These are phyloP conservation scores for Wickerhamiella spandovensis DNA, from an alignment of 805 yeast genomes.

Conservation along the genomic window DNA sequence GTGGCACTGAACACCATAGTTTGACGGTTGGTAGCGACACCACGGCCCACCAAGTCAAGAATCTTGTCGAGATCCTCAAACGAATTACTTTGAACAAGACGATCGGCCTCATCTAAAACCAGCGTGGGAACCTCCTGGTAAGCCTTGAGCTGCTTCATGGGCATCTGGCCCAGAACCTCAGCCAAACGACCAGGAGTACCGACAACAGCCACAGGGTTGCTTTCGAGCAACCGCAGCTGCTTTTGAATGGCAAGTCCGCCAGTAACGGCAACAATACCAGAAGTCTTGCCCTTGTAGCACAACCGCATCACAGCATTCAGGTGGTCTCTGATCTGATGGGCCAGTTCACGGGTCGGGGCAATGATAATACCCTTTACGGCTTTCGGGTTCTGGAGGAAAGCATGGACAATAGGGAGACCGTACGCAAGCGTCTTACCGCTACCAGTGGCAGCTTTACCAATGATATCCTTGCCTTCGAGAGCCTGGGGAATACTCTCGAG, in stretches of 20 bases:
- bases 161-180: conserved; percentile 46
- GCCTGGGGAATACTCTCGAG: conserved; percentile 60
- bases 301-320: conserved; percentile 29
- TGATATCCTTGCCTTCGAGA: conserved; percentile 59
- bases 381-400: conserved; percentile 26
- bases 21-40: conserved; percentile 41
- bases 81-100: conserved; percentile 89
- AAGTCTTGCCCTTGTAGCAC: conserved; percentile 9
- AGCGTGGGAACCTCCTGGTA: conserved; percentile 34
- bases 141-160: conserved; percentile 25
- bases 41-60: conserved; percentile 47
- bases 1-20: conserved; percentile 93
- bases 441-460: conserved; percentile 96
- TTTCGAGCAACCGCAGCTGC: conserved; percentile 64
- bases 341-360: conserved; percentile 94
- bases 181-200: conserved; percentile 93
- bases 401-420: conserved; percentile 81
- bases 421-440: conserved; percentile 95
- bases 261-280: conserved; percentile 63
- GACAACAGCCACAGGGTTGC: conserved; percentile 64
- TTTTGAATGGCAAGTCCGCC: conserved; percentile 94
- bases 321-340: conserved; percentile 84
- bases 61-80: conserved; percentile 84
- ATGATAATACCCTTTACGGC: conserved; percentile 49
- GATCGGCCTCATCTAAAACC: conserved; percentile 92